phyloP scores from a whole-genome alignment of 2,329 filamentous ascomycete genomes.

The Thielaviopsis ethacetica region DNA sequence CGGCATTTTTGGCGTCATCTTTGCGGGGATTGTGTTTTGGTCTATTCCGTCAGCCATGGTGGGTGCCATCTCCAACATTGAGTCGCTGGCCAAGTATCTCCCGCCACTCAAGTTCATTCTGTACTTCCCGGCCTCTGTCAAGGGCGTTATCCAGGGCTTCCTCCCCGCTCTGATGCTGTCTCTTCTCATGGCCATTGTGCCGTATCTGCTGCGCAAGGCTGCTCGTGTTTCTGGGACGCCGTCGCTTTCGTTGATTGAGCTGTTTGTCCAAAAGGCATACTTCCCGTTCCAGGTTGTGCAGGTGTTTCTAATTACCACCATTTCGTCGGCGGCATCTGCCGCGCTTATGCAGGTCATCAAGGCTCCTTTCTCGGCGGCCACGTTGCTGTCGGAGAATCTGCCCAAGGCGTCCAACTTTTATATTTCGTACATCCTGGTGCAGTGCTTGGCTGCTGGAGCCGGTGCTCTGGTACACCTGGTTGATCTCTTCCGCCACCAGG shows the following conservation, averaged over 20 bases:
- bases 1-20: constrained; percentile 47
- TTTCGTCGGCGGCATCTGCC: constrained; percentile 57
- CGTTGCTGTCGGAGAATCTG: constrained; percentile 49
- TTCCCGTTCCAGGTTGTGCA: constrained; percentile 70
- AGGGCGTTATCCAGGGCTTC: constrained; percentile 69
- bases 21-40: constrained; percentile 73
- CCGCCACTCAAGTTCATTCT: constrained; percentile 60
- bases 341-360: constrained; percentile 44
- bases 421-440: constrained; percentile 82
- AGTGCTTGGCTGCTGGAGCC: constrained; percentile 67
- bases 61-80: constrained; percentile 71
- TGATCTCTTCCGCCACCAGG: constrained; percentile 39
- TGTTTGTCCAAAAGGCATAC: constrained; percentile 64
- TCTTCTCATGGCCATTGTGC: constrained; percentile 69
- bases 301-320: constrained; percentile 67
- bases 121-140: constrained; percentile 48
- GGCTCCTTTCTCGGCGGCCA: constrained; percentile 15
- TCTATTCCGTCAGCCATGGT: constrained; percentile 60
- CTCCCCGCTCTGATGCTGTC: constrained; percentile 66
- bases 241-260: constrained; percentile 53
- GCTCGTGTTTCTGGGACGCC: constrained; percentile 57
- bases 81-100: constrained; percentile 45
- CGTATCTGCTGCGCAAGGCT: constrained; percentile 58
- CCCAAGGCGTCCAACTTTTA: constrained; percentile 76
- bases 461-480: constrained; percentile 53